Evolutionary conservation across 352 stramenopile genomes (phyloP).

Genomic region (Pythium biforme): DNA sequence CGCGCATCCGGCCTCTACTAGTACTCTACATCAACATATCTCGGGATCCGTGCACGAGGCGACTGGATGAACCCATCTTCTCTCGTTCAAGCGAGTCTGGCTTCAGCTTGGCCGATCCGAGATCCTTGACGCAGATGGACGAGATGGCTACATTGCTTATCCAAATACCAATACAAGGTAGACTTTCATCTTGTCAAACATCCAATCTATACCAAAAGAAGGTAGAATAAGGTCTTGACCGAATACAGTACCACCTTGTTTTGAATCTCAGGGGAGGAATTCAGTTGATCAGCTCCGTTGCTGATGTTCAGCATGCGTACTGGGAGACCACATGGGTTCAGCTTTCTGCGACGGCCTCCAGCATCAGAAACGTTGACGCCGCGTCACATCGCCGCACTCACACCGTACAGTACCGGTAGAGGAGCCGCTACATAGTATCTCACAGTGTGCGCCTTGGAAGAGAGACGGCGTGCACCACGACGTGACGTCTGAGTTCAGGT

Average conservation of each 20-base stretch:
- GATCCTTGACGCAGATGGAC: conserved; percentile 9
- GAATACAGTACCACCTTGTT: neutral
- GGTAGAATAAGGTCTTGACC: neutral
- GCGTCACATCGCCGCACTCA: neutral
- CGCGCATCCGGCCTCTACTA: neutral
- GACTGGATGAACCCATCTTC: conserved; percentile 3
- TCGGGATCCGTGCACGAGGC: neutral
- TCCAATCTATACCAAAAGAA: neutral
- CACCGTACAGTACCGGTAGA: neutral
- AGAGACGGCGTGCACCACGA: no score
- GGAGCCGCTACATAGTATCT: neutral
- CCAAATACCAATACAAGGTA: neutral
- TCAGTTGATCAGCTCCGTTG: neutral
- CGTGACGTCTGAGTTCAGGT: no score
- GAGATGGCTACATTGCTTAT: neutral
- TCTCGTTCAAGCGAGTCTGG: neutral
- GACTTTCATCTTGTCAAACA: neutral
- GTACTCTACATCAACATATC: conserved; percentile 9
- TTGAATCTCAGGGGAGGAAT: neutral
- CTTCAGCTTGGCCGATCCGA: neutral
- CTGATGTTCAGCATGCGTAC: conserved; percentile 1
- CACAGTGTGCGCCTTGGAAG: neutral
- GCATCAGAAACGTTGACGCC: neutral
- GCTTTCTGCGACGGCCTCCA: neutral
- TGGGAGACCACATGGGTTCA: conserved; percentile 4